phyloP scores from a whole-genome alignment of 2,329 filamentous ascomycete genomes.

The Aspergillus sp. region DNA sequence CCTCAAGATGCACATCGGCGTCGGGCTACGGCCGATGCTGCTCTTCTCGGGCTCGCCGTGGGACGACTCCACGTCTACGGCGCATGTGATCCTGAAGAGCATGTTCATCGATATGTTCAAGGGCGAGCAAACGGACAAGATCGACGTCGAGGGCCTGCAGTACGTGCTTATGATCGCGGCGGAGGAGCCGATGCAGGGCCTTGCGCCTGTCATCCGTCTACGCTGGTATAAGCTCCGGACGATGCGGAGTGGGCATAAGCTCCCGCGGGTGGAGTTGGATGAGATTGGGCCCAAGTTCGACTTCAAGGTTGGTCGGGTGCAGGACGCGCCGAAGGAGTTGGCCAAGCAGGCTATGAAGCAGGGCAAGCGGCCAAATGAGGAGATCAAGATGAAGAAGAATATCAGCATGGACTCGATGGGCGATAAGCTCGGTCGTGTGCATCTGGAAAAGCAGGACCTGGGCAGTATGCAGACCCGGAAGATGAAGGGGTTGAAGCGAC shows the following conservation, averaged over 20 bases:
- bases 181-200: constrained; percentile 47
- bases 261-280: constrained; percentile 86
- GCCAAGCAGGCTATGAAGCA: constrained; percentile 88
- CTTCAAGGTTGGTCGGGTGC: constrained; percentile 72
- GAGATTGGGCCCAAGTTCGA: constrained; percentile 94
- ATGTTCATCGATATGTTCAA: constrained; percentile 87
- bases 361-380: constrained; percentile 52
- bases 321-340: constrained; percentile 66
- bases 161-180: constrained; percentile 78
- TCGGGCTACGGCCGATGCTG: constrained; percentile 81
- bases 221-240: constrained; percentile 81
- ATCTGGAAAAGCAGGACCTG: constrained; percentile 84
- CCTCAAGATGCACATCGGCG: constrained; percentile 54
- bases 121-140: constrained; percentile 66
- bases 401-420: constrained; percentile 83
- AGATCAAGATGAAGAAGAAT: constrained; percentile 80
- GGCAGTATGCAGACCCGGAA: constrained; percentile 84
- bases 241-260: constrained; percentile 72
- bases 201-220: constrained; percentile 47
- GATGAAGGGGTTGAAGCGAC: constrained; percentile 97
- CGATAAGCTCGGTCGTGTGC: constrained; percentile 91
- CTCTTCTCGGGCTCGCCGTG: constrained; percentile 84
- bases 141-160: constrained; percentile 91
- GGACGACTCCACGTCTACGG: constrained; percentile 67
- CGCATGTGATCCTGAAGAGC: constrained; percentile 78